Conservation (phyloP, 1,284 basidiomycete genomes). For the Takashimella koratensis region DNA sequence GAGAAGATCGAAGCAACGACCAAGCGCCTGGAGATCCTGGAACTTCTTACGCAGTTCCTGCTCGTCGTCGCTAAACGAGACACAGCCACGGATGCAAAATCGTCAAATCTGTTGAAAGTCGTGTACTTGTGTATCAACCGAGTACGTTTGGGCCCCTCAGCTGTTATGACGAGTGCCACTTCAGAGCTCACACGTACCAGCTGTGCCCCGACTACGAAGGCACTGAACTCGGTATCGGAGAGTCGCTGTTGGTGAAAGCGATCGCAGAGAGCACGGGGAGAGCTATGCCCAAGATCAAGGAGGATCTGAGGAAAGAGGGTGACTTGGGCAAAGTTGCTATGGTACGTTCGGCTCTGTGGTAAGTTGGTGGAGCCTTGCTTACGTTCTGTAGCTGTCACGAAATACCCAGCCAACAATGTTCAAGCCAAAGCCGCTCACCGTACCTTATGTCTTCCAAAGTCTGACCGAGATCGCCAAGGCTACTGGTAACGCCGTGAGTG, state of each 20-base stretch:
- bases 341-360: constrained; percentile 53
- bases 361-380: not conserved
- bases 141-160: constrained; percentile 54
- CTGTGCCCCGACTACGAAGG: constrained; percentile 94
- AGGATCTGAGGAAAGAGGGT: constrained; percentile 88
- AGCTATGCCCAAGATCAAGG: constrained; percentile 74
- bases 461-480: constrained; percentile 82
- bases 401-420: constrained; percentile 92
- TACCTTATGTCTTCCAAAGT: constrained; percentile 81
- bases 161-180: too few relatives aligned
- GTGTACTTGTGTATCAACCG: constrained; percentile 98
- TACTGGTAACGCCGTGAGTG: constrained; percentile 69
- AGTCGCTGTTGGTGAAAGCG: constrained; percentile 90
- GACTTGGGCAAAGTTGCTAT: constrained; percentile 94
- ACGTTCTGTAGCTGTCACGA: constrained; percentile 68
- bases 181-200: constrained; percentile 50
- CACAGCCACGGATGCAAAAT: constrained; percentile 35
- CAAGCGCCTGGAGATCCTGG: constrained; percentile 90
- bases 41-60: constrained; percentile 82
- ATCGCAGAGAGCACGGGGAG: constrained; percentile 93
- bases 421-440: constrained; percentile 85
- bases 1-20: constrained; percentile 90
- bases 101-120: constrained; percentile 73
- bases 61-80: constrained; percentile 75
- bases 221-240: constrained; percentile 93